Conservation (phyloP, 805 yeast species). For the Pichia thaimueangensis region DNA sequence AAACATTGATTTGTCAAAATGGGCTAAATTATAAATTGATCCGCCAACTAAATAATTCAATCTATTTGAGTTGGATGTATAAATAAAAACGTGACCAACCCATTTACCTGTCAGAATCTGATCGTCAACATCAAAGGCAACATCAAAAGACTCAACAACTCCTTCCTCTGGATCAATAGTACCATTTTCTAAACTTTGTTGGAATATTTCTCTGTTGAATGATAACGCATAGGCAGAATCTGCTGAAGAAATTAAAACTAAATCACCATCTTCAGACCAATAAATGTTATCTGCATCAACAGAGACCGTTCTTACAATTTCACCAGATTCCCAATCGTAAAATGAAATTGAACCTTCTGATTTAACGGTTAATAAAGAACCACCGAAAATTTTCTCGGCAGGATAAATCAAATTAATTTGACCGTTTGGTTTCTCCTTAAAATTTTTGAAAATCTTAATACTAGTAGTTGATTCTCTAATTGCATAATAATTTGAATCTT, state of each 20-base stretch:
- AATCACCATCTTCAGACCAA: slow-evolving; percentile 93
- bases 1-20: slow-evolving; percentile 83
- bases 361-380: slow-evolving; percentile 80
- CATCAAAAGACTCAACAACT: slow-evolving; percentile 79
- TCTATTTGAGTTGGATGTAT: slow-evolving; percentile 81
- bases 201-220: slow-evolving; percentile 62
- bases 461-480: slow-evolving; percentile 61
- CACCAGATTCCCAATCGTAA: slow-evolving; percentile 90
- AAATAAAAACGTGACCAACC: slow-evolving; percentile 96
- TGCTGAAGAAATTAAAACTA: slow-evolving; percentile 65
- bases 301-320: slow-evolving; percentile 80
- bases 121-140: slow-evolving; percentile 76
- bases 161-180: slow-evolving; percentile 76
- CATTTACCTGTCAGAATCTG: slow-evolving; percentile 83
- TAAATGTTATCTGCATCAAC: slow-evolving; percentile 76
- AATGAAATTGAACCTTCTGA: slow-evolving; percentile 81
- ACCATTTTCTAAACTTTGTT: slow-evolving; percentile 53
- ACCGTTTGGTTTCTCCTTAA: slow-evolving; percentile 66
- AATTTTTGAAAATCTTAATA: slow-evolving; percentile 73
- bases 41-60: slow-evolving; percentile 94
- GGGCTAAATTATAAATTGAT: slow-evolving; percentile 83
- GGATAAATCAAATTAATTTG: slow-evolving; percentile 61
- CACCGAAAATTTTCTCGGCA: slow-evolving; percentile 79
- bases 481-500: slow-evolving; percentile 83
- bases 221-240: slow-evolving; percentile 75